phyloP scores from a whole-genome alignment of 176 grass and related monocot species.

The Olyra latifolia region DNA sequence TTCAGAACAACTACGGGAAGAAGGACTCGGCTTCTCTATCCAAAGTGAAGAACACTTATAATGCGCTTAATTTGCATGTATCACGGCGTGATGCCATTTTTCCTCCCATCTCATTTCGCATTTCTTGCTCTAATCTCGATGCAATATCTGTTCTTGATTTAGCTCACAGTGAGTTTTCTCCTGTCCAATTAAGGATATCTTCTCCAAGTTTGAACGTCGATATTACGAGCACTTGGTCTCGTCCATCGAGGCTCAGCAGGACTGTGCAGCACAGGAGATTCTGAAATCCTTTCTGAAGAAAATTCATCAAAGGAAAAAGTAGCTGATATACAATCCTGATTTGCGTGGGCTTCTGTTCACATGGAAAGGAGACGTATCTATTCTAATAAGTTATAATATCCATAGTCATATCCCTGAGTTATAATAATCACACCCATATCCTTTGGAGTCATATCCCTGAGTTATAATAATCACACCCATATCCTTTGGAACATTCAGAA shows the following conservation, averaged over 20 bases:
- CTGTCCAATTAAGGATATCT: conserved; percentile 26
- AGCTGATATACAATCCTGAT: neutral
- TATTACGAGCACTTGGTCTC: conserved; percentile 35
- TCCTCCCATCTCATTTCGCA: neutral
- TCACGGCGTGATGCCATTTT: neutral
- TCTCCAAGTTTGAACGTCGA: conserved; percentile 35
- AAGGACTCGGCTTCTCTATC: conserved; percentile 26
- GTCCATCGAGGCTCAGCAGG: conserved; percentile 30
- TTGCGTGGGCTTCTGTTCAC: neutral
- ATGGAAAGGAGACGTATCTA: neutral
- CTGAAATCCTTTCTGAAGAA: conserved; percentile 40
- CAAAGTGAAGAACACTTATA: conserved; percentile 24
- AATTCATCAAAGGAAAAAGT: conserved; percentile 37
- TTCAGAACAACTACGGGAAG: conserved; percentile 34
- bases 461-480: neutral
- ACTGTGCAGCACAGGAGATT: conserved; percentile 14
- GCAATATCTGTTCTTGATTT: neutral
- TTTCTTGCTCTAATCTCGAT: neutral
- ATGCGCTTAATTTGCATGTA: conserved; percentile 36
- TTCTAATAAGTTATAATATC: neutral
- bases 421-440: neutral
- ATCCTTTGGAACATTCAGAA: conserved; percentile 12
- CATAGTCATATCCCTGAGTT: neutral
- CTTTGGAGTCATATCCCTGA: neutral
- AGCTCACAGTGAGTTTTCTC: neutral